Conservation (phyloP, 257 asterid species). For the Solanum rostratum region DNA sequence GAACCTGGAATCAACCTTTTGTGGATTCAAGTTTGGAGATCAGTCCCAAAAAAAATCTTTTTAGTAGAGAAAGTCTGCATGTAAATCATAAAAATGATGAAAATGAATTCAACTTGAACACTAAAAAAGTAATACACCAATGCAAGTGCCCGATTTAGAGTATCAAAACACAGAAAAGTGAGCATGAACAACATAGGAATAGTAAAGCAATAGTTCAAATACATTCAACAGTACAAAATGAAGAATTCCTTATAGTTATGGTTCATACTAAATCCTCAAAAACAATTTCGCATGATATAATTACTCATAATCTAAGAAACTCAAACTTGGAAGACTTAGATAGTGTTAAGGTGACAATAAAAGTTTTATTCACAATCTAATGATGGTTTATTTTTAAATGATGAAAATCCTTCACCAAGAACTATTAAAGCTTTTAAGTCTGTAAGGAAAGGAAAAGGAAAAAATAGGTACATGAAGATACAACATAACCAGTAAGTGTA, state of each 20-base stretch:
- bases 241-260: background rate
- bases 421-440: background rate
- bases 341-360: background rate
- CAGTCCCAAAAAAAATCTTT: fast-evolving
- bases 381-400: background rate
- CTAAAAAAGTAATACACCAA: background rate
- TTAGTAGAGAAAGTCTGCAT: too few relatives aligned
- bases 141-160: background rate
- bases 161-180: background rate
- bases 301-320: background rate
- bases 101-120: background rate
- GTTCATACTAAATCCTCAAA: background rate
- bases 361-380: background rate
- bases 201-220: too few relatives aligned
- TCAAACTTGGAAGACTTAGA: background rate
- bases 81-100: background rate
- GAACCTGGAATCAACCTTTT: too few relatives aligned
- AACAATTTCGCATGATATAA: background rate
- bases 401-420: background rate
- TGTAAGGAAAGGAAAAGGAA: background rate
- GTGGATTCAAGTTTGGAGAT: background rate
- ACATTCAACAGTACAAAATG: background rate
- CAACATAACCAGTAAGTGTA: background rate
- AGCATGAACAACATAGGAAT: background rate
- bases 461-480: background rate